phyloP scores from a whole-genome alignment of 1,284 basidiomycete species.

The Trichosporon ovoides region DNA sequence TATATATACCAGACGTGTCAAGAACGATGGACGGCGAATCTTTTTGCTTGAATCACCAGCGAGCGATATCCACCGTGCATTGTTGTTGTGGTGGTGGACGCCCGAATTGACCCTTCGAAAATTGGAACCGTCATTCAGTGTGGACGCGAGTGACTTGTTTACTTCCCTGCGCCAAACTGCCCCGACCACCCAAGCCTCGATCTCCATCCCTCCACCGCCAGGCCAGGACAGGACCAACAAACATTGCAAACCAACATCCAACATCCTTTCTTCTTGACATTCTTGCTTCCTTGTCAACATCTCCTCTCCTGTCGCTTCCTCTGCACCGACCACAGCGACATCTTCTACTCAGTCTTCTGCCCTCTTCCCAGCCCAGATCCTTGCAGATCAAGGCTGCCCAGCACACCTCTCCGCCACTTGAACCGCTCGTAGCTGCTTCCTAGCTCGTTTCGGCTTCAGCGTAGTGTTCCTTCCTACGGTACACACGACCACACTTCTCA shows the following conservation, averaged over 20 bases:
- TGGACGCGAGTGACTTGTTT: conserved; percentile 3
- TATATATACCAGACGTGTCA: no score
- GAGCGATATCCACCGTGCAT: no score
- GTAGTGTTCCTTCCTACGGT: neutral
- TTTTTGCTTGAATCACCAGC: neutral
- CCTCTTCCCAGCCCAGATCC: no score
- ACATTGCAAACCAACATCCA: neutral
- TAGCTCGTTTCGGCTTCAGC: neutral
- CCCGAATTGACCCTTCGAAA: neutral
- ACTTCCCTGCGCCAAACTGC: neutral
- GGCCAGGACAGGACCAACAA: neutral
- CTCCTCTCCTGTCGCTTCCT: neutral
- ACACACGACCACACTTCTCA: neutral
- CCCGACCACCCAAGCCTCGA: conserved; percentile 1
- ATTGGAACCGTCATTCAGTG: neutral
- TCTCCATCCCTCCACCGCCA: neutral
- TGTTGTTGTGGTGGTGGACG: no score
- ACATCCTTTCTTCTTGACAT: neutral
- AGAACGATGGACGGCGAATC: no score
- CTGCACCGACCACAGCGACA: neutral
- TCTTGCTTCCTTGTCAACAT: no score
- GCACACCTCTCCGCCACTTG: no score
- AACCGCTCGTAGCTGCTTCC: no score
- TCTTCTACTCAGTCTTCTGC: neutral
- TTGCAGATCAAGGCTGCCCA: no score